Percentiles rank a stretch among this genome's conserved stretches.
phyloP scores from a whole-genome alignment of 768 basidiomycete species.

The Tricholoma matsutake region DNA sequence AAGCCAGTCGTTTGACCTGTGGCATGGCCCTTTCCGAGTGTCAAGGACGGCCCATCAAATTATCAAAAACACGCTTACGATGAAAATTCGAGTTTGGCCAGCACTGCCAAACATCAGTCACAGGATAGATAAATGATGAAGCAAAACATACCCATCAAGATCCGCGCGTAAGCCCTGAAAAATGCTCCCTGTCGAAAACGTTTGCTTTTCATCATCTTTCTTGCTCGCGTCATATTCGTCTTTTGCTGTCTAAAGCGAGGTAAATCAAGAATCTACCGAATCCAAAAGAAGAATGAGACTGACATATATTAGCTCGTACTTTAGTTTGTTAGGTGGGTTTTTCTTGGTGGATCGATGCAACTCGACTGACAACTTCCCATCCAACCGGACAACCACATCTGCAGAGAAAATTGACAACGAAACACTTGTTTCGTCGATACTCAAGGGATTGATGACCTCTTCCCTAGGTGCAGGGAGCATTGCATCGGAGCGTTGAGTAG shows the following conservation, averaged over 20 bases:
- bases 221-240: constrained; percentile 74
- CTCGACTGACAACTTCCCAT: constrained; percentile 66
- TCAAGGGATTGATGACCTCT: constrained; percentile 33
- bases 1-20: constrained; percentile 91
- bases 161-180: constrained; percentile 88
- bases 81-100: constrained; percentile 78
- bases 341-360: constrained; percentile 93
- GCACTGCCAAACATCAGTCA: constrained; percentile 35
- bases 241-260: constrained; percentile 62
- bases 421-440: constrained; percentile 51
- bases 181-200: constrained; percentile 68
- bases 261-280: neutral
- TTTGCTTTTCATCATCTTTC: constrained; percentile 60
- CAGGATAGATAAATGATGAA: neutral
- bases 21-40: constrained; percentile 67
- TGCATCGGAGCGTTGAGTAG: constrained; percentile 34
- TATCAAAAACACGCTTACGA: constrained; percentile 44
- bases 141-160: constrained; percentile 62
- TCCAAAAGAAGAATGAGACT: constrained; percentile 20
- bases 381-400: constrained; percentile 59
- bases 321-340: constrained; percentile 73
- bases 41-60: neutral
- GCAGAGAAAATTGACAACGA: constrained; percentile 64
- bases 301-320: constrained; percentile 84
- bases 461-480: constrained; percentile 29